Base-by-base conservation (phyloP, 805 yeast species). In the Dipodascopsis uninucleata region DNA sequence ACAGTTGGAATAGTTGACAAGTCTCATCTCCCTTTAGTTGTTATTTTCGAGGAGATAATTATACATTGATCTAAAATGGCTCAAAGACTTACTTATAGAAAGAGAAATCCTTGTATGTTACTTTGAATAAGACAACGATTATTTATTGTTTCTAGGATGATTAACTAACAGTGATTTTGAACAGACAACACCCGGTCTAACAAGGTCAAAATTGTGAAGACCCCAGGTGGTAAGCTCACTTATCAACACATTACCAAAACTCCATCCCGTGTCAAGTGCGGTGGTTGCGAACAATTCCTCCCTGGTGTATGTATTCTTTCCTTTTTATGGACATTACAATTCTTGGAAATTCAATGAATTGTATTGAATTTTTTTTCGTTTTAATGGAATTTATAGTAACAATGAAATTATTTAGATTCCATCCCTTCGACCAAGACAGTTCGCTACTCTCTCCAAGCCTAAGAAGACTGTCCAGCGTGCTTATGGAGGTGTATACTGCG, bases 401-500 rank as follows among this genome's bases (percentile, higher is more conserved):
- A 14, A 20, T 23, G 10, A 14, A 18, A 21, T 36, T 20, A 20
- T 29, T 9, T 36, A 51, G 48, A 58, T 93, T 70, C 80, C 95
- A 61, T 77, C 96, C 64, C 79, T 90, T 71, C 88, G 99, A 82
- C 97, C 99, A 79, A 86, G 97, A 78, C 79, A 87, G 78, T 89
- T 85, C 80, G 97, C 97, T 65, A 75, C 77, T 64, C 80, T 90
- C 64, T 87, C 97, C 62, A 89, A 84, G 80, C 87, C 96, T 70
- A 85, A 83, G 80, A 93, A 93, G 83, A 85, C 96, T 64, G 99
- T 93, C 64, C 89, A 90, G 71, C 93, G 99, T 82, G 89, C 96
- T 66, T 93, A 93, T 90, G 98, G 99, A 81, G 99, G 99, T 86
- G 70, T 84, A 85, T 80, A 87, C 93, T 79, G 96, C 90, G 74